phyloP scores from a whole-genome alignment of 129 eudicot species.

The Cynara cardunculus region DNA sequence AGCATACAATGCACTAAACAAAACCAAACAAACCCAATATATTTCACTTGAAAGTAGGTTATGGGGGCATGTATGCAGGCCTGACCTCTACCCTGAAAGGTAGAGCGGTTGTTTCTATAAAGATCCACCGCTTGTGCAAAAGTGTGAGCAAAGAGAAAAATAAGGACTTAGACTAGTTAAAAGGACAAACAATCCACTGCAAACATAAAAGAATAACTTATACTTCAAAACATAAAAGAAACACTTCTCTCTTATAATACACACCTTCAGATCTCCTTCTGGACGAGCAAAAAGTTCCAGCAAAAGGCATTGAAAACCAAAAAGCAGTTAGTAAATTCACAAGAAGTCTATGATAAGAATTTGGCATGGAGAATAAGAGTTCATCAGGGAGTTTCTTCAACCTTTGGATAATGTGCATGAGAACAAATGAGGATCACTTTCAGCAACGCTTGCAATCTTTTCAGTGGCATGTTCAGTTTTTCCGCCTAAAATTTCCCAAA shows the following conservation, averaged over 20 bases:
- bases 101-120: too few relatives aligned
- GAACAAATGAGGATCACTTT: constrained; percentile 90
- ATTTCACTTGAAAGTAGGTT: too few relatives aligned
- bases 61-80: too few relatives aligned
- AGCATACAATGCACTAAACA: too few relatives aligned
- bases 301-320: constrained; percentile 12
- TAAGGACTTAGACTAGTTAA: background rate
- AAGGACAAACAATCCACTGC: background rate
- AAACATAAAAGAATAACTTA: background rate
- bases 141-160: background rate
- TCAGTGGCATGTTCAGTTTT: constrained; percentile 56
- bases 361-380: background rate
- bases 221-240: background rate
- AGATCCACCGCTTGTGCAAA: too few relatives aligned
- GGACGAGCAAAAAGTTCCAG: constrained; percentile 33
- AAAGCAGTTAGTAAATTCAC: constrained; percentile 17
- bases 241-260: constrained; percentile 3
- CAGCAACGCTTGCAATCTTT: constrained; percentile 54
- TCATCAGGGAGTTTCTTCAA: constrained; percentile 5
- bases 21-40: too few relatives aligned
- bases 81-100: too few relatives aligned
- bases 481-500: constrained; percentile 88
- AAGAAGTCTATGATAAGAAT: background rate
- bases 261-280: constrained; percentile 67
- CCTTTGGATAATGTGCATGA: constrained; percentile 69